A percentile compares a stretch with the other conserved stretches of the same genome.
phyloP scores from a whole-genome alignment of 2,329 filamentous ascomycete species.

The Trichoderma breve region DNA sequence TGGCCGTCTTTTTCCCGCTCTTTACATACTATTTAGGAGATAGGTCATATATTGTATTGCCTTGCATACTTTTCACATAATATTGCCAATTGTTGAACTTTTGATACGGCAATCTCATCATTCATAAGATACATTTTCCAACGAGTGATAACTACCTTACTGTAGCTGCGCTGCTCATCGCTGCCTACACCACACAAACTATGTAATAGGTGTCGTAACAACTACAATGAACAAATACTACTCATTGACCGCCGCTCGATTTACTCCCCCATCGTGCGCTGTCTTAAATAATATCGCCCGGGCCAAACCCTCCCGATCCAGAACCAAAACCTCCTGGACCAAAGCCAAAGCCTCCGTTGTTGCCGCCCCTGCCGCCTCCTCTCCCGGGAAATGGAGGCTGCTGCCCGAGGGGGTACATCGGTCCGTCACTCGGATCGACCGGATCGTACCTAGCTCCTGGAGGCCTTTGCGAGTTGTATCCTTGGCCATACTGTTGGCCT shows the following conservation, averaged over 20 bases:
- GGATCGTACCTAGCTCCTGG: constrained; percentile 93
- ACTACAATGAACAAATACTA: background rate
- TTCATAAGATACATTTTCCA: background rate
- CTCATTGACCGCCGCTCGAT: background rate
- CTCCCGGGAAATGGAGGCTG: constrained; percentile 34
- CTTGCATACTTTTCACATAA: background rate
- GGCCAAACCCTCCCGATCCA: background rate
- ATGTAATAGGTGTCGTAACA: background rate
- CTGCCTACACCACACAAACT: background rate
- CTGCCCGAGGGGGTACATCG: constrained; percentile 43
- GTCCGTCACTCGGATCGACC: constrained; percentile 63
- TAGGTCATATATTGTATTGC: background rate
- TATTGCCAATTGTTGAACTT: background rate
- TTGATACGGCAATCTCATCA: background rate
- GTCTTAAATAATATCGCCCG: constrained; percentile 4
- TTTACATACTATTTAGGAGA: background rate
- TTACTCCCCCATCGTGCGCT: background rate
- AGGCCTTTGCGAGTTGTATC: constrained; percentile 67
- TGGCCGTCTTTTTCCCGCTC: too few species aligned
- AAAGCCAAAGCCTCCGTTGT: too few species aligned
- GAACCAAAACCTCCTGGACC: background rate
- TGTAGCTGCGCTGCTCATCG: background rate
- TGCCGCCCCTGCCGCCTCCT: too few species aligned
- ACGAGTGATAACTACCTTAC: background rate
- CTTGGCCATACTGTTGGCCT: constrained; percentile 34